These are phyloP conservation scores for Porpolomopsis calyptriformis DNA, from an alignment of 768 basidiomycete genomes.

Conservation along the genomic window DNA sequence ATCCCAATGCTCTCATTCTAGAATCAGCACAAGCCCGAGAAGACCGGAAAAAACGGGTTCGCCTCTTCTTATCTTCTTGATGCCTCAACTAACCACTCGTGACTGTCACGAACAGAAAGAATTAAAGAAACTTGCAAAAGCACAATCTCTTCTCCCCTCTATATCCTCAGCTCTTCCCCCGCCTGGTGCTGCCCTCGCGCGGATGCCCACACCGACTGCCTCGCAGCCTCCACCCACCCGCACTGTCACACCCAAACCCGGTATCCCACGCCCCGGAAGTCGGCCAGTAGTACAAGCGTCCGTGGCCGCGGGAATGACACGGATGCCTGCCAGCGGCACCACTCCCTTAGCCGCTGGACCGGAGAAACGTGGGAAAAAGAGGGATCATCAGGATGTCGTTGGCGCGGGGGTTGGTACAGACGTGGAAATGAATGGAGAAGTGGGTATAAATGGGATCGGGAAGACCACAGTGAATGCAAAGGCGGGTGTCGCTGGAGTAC, in stretches of 20 bases:
- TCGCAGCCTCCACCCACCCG: conserved; percentile 8
- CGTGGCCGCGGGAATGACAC: not conserved
- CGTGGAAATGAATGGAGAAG: conserved; percentile 21
- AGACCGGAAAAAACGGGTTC: conserved; percentile 66
- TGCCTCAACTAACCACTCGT: not conserved
- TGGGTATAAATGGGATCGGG: conserved; percentile 16
- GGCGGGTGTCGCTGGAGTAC: conserved; percentile 45
- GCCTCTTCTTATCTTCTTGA: conserved; percentile 19
- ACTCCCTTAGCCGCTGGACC: too few relatives aligned
- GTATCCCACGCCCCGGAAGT: conserved; percentile 2
- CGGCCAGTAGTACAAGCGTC: conserved; percentile 8
- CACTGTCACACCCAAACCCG: conserved; percentile 3
- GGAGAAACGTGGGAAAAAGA: conserved; percentile 29
- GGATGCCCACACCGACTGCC: conserved; percentile 14
- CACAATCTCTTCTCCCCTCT: conserved; percentile 24
- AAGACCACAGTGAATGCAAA: conserved; percentile 30
- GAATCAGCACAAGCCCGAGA: conserved; percentile 69
- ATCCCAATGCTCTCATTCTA: conserved; percentile 44
- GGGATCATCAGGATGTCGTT: conserved; percentile 1
- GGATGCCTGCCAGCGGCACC: not conserved
- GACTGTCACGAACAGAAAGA: conserved; percentile 45
- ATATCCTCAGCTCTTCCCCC: conserved; percentile 15
- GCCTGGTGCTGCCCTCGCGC: conserved; percentile 14
- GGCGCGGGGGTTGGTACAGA: conserved; percentile 21
- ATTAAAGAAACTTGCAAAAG: conserved; percentile 55